Evolutionary conservation across 2,329 filamentous ascomycete species (phyloP), one percentile per base, ranked within the genome.

Genomic region (Penicillium verrucosum): DNA sequence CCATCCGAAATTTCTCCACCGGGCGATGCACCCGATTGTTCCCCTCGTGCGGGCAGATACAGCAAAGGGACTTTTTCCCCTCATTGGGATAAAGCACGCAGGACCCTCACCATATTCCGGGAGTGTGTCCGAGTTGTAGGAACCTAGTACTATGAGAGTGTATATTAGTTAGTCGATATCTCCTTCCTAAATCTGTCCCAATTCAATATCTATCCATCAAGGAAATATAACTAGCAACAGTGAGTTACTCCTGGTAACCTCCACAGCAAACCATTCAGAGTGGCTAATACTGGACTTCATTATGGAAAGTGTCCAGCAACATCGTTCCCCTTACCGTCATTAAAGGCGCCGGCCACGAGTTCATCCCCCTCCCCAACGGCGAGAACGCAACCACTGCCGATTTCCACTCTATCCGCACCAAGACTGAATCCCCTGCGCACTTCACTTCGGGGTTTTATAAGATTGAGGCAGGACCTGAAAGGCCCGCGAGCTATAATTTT

Each of bases 391-490:
- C 53, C n/a, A 65, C 60, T 8, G 64, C 64, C 50, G 64, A 67
- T 46, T 67, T 67, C 51, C 64, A 67, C 43, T 65, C 63, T 7
- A 61, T 62, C 12, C 64, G 61, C 41, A 66, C 64, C 34, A 54
- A 64, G 54, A 66, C 61, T 5, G 58, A 64, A 23, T 62, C 62
- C 8, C 63, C 64, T n/a, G 54, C 65, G 4, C 30, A 61, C 50
- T 46, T 66, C 14, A 66, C 64, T n/a, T 64, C 65, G 0, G 61
- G 63, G 12, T 65, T 67, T 48, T 67, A 67, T 38, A 66, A 65
- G 59, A 63, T 67, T 32, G 65, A 63, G 48, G 60, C 63, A 29
- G 65, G 65, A 3, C 59, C 64, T 30, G 50, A 61, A 43, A 36
- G 65, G 51, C 63, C 61, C 10, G 65, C 60, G 1, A 60, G 56